Evolutionary conservation across 805 yeast species (phyloP), one percentile per base, ranked within the genome.

Genomic region (Candida silvicultrix): DNA sequence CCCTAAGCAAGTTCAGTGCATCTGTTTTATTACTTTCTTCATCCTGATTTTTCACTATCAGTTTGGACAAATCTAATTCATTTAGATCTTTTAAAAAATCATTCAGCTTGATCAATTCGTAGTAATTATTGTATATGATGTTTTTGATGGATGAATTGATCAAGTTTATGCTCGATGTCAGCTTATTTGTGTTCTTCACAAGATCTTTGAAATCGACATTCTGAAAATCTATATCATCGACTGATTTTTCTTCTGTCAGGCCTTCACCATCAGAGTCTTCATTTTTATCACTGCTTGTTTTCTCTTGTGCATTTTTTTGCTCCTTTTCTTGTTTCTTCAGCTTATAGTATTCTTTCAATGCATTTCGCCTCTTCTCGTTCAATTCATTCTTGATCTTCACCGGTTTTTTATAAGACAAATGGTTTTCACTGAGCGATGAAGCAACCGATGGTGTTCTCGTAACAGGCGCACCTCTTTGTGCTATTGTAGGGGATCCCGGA

Each of bases 81-180:
- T 66, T 66, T 39, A 71, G 46, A 32, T 65, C 68, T 45, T 59
- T 61, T 43, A 84, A 63, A 3, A 82, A 74, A 41, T 80, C 77
- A 54, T 80, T 82, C 48, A 84, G 74, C 55, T 81, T 81, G 56
- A 84, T 82, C 51, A 84, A 65, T 49, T 84, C 90, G 59, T 80
- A 82, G 68, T 84, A 84, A 56, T 84, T 84, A 61, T 84, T 86
- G 62, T 84, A 84, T 11, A 84, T 81, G 38, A 84, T 82, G 25
- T 85, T 77, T 54, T 84, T 84, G 51, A 82, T 81, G 40, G 77
- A 80, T 55, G 78, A 74, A 49, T 78, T 81, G 43, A 75, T 78
- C 15, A 76, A 60, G 47, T 75, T 77, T 46, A 80, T 65, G 43
- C 70, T 68, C 28, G 68, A 68, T 21, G 73, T 69, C 9, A 78